Evolutionary conservation across 1,284 basidiomycete species (phyloP).

Genomic region (Heimioporus punctisporus): DNA sequence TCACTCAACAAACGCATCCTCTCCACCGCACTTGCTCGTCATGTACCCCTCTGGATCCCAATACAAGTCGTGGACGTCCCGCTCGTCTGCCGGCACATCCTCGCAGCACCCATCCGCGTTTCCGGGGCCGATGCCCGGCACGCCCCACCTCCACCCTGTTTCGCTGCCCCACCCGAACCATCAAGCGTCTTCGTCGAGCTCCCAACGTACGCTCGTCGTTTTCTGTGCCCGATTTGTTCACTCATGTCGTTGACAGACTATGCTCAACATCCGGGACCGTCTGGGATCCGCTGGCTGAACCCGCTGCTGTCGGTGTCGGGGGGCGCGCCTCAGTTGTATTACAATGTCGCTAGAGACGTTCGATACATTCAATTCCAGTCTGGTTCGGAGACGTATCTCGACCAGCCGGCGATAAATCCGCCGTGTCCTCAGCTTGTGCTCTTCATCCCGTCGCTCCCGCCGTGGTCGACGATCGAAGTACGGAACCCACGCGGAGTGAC

Average conservation of each 20-base stretch:
- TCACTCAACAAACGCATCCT: constrained; percentile 15
- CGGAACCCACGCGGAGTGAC: constrained; percentile 29
- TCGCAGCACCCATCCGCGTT: constrained; percentile 17
- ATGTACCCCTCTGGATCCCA: constrained; percentile 22
- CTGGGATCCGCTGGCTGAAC: constrained; percentile 26
- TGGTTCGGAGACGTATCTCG: constrained; percentile 18
- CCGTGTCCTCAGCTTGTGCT: constrained; percentile 15
- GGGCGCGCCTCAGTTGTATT: constrained; percentile 17
- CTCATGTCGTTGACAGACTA: constrained; percentile 15
- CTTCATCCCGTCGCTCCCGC: constrained; percentile 22
- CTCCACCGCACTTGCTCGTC: background rate
- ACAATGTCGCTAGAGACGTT: constrained; percentile 30
- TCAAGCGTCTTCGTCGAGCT: constrained; percentile 12
- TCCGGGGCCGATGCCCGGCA: constrained; percentile 23
- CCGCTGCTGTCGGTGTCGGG: constrained; percentile 25
- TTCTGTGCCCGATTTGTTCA: background rate
- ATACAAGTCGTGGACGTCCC: constrained; percentile 23
- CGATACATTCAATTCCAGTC: constrained; percentile 20
- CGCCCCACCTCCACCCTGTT: constrained; percentile 29
- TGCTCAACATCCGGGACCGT: constrained; percentile 1
- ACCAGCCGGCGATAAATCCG: constrained; percentile 26
- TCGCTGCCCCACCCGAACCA: constrained; percentile 33
- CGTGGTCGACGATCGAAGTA: constrained; percentile 33
- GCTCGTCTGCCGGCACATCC: constrained; percentile 1
- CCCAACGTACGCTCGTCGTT: constrained; percentile 14